A percentile compares a stretch with the other conserved stretches of the same genome.
Conservation (phyloP, 441 rosid genomes). For the Kokia cookei region DNA sequence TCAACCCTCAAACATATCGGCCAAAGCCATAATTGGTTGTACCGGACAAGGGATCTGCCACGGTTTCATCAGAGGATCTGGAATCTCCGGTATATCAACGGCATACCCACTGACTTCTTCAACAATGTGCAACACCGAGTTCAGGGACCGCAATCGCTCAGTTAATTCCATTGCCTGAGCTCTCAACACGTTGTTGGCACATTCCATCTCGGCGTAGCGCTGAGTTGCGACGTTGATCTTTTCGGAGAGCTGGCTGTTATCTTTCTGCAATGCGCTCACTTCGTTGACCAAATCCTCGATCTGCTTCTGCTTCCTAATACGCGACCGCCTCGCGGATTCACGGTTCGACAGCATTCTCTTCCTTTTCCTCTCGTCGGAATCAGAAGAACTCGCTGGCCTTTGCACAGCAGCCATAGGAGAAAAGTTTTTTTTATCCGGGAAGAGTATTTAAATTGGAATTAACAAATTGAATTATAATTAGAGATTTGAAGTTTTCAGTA, state of each 20-base stretch:
- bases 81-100: constrained; percentile 72
- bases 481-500: constrained; percentile 13
- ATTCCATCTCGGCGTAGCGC: constrained; percentile 42
- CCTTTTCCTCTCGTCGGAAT: constrained; percentile 68
- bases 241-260: constrained; percentile 30
- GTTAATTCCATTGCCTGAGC: constrained; percentile 64
- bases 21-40: constrained; percentile 54
- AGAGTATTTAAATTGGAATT: neutral
- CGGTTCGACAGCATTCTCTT: constrained; percentile 85
- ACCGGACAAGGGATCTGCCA: constrained; percentile 56
- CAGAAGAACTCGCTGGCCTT: constrained; percentile 52
- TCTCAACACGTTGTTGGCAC: constrained; percentile 56
- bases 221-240: constrained; percentile 24
- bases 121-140: constrained; percentile 62
- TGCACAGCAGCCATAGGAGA: constrained; percentile 29
- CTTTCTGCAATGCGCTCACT: constrained; percentile 39
- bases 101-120: constrained; percentile 50
- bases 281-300: constrained; percentile 50
- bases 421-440: neutral
- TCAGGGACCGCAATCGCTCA: constrained; percentile 52
- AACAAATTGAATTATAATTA: neutral
- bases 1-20: constrained; percentile 37
- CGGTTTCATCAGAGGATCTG: constrained; percentile 44
- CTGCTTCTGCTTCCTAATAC: constrained; percentile 69
- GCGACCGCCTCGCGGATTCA: constrained; percentile 77